Evolutionary conservation across 768 basidiomycete genomes (phyloP), one percentile per base, ranked within the genome.

Genomic region (Termitomyces sp.): DNA sequence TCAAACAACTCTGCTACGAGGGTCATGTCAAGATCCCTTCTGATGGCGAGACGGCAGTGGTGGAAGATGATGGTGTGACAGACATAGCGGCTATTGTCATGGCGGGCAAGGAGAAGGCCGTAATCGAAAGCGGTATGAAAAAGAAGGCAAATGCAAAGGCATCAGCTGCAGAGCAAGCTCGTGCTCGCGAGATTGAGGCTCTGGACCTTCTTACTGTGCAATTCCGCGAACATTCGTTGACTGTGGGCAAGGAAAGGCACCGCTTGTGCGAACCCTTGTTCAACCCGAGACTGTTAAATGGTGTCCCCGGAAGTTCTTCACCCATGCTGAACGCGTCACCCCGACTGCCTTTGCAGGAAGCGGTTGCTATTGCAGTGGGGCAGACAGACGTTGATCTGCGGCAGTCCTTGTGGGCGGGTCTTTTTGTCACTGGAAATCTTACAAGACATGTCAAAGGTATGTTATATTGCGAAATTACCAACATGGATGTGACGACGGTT

Each of bases 181-280:
- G 91, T 38, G 90, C 89, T 48, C 81, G 83, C 63, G 92, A 94
- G 73, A 90, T 94, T 38, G 88, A 91, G 69, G 89, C 92, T 0
- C 76, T 93, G 60, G 92, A 96, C 71, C 85, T 95, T n/a, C 75
- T 91, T 40, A 85, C 86, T 9, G 73, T 92, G 31, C 80, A 89
- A 68, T 94, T 92, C 74, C 81, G 84, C n/a, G 86, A 80, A 10
- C 80, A 83, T 68, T 81, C 85, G 45, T 69, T 96, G 61, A 91
- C 89, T 8, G 67, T 96, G 40, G 94, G 94, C 17, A 92, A 91
- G 71, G 92, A 94, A 69, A 82, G 94, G 40, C 94, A 97, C 77
- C 81, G 91, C 45, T 91, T 95, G 74, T 94, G 92, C 71, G 95
- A 96, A 71, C 92, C 94, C 6, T 78, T 97, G 32, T 95, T 94